Evolutionary conservation across 1,284 basidiomycete species (phyloP).

Genomic region (Porogramme epimiltina): DNA sequence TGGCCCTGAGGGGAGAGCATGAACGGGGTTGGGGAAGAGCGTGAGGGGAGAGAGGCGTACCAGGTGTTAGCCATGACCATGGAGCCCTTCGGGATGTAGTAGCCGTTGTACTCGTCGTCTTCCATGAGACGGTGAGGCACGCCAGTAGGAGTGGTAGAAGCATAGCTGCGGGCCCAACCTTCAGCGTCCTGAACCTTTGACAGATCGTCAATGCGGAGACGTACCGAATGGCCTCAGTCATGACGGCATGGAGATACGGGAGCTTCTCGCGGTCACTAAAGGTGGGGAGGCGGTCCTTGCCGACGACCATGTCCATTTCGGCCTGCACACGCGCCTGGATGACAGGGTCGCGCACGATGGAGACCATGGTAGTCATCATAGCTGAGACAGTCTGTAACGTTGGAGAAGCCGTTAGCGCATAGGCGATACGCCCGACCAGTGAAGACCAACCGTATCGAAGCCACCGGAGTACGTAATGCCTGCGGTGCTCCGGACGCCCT

Average conservation of each 20-base stretch:
- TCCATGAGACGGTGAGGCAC: conserved; percentile 34
- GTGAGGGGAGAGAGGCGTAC: conserved; percentile 34
- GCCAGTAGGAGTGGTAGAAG: conserved; percentile 27
- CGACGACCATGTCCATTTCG: conserved; percentile 37
- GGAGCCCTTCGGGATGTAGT: conserved; percentile 46
- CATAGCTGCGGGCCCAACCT: background rate
- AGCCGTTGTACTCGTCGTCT: conserved; percentile 30
- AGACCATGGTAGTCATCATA: conserved; percentile 3
- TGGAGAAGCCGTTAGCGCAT: too few relatives aligned
- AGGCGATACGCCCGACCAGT: too few relatives aligned
- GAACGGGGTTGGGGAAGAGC: too few relatives aligned
- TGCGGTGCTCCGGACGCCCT: conserved; percentile 11
- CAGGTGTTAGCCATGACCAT: conserved; percentile 46
- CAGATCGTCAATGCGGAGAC: conserved; percentile 22
- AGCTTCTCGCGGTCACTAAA: conserved; percentile 37
- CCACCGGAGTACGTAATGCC: conserved; percentile 15
- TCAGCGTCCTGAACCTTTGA: background rate
- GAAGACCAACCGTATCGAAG: background rate
- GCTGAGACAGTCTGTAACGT: too few relatives aligned
- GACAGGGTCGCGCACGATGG: conserved; percentile 17
- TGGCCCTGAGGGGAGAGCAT: conserved; percentile 11
- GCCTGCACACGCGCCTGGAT: conserved; percentile 16
- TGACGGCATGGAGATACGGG: conserved; percentile 35
- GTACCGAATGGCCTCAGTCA: conserved; percentile 40
- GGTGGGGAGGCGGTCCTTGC: conserved; percentile 46